Conservation (phyloP, 2,329 filamentous ascomycete species). For the Colletotrichum sp. region DNA sequence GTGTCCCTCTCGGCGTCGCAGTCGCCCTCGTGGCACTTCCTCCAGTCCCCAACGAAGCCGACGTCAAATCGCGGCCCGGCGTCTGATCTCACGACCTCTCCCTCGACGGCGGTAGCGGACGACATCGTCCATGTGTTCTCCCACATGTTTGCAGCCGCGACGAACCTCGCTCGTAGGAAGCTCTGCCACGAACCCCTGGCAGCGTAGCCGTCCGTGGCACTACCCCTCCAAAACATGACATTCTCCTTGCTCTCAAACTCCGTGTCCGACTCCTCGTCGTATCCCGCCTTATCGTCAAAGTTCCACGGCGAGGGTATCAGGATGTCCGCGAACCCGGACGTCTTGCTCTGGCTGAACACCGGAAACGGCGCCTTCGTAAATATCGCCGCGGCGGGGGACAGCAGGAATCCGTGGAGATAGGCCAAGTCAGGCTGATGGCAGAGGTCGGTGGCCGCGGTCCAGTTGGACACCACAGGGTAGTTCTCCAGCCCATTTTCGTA, state of each 20-base stretch:
- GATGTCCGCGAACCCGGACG: constrained; percentile 60
- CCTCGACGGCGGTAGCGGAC: constrained; percentile 9
- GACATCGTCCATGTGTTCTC: background rate
- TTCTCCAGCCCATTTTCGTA: constrained; percentile 28
- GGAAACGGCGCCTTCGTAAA: constrained; percentile 48
- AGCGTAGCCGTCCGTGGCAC: constrained; percentile 55
- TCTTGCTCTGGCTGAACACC: constrained; percentile 61
- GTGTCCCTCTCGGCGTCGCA: constrained; percentile 33
- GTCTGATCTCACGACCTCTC: background rate
- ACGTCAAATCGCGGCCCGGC: constrained; percentile 30
- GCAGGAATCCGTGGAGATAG: constrained; percentile 56
- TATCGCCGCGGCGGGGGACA: constrained; percentile 37
- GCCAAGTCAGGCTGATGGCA: constrained; percentile 55
- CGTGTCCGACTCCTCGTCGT: constrained; percentile 42
- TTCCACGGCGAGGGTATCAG: constrained; percentile 40
- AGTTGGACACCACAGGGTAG: constrained; percentile 40
- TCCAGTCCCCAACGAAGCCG: constrained; percentile 43
- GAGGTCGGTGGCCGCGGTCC: constrained; percentile 37
- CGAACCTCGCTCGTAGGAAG: constrained; percentile 65
- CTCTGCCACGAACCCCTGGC: constrained; percentile 58
- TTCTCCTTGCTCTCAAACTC: constrained; percentile 54
- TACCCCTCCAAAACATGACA: constrained; percentile 59
- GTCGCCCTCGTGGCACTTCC: constrained; percentile 35
- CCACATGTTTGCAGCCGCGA: constrained; percentile 49
- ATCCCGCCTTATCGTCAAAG: constrained; percentile 41